Base-by-base conservation (phyloP, 148 eudicot species). In the Rhododendron kiyosumense region DNA sequence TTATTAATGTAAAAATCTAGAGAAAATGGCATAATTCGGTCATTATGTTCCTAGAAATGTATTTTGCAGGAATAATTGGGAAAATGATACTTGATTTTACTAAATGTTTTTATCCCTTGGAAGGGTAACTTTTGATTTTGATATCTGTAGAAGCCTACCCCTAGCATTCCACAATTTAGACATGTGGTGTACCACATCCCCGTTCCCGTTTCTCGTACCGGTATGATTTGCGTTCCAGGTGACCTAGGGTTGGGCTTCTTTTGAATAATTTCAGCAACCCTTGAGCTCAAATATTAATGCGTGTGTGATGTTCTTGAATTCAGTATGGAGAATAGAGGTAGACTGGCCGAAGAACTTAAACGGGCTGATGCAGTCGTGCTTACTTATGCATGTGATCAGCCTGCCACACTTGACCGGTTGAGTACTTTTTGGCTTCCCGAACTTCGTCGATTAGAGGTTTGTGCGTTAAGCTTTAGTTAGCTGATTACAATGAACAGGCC, bases 391-490 rank as follows among this genome's bases (percentile, higher is more conserved):
- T 96, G 98, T 87, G 99, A 96, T 91, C 93, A 91, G 81, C 92
- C 95, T 69, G 90, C 90, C 30, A 93, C 98, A 18, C 96, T 95
- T 83, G 96, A 95, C 59, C 91, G 90, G 43, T 88, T 96, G 92
- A 95, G 99, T 83, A 87, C 94, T 61, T 92, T 93, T 78, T 96
- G 98, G 99, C 97, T 96, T 87, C 96, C 95, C 2, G 99, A 96
- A 88, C 95, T 96, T 88, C 97, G 96, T 32, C 91, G 94, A 80
- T 90, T 96, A 84, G 95, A 96, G 97, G 99, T 95, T 63, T 85
- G 87, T 87, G 61, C 28, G 2, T 26, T 10, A 46, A 78, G 24
- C 1, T 36, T 49, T 9, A 18, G 67, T 74, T 84, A 73, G 9
- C 71, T 57, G 48, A 81, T 32, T 81, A 8, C 32, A 48, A 28